Percentiles rank a stretch among this genome's conserved stretches.
Evolutionary conservation across 1,284 basidiomycete species (phyloP).

Genomic region (Cerrena zonata): DNA sequence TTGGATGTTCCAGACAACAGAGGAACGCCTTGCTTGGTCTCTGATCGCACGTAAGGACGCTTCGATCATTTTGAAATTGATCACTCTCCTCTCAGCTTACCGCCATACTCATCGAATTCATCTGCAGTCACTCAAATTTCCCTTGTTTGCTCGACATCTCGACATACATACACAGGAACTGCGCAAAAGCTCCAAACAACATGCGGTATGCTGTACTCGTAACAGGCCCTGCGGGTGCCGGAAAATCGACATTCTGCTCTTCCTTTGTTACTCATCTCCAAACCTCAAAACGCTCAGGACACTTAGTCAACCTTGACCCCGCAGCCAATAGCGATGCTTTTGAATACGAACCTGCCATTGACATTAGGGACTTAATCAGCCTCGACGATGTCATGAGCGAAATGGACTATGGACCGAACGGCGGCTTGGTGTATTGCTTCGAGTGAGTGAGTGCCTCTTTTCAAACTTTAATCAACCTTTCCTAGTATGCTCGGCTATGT

Average conservation of each 20-base stretch:
- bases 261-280: conserved; percentile 89
- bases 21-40: too few relatives aligned
- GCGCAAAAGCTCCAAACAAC: not conserved
- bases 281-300: conserved; percentile 76
- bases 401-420: conserved; percentile 93
- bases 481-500: too few relatives aligned
- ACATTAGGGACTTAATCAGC: conserved; percentile 91
- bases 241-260: conserved; percentile 92
- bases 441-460: conserved; percentile 75
- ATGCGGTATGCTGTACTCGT: conserved; percentile 91
- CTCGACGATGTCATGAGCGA: conserved; percentile 96
- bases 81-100: not conserved
- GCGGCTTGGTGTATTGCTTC: conserved; percentile 96
- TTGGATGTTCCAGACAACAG: not conserved
- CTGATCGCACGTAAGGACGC: not conserved
- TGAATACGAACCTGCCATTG: conserved; percentile 88
- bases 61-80: not conserved
- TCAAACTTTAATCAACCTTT: not conserved
- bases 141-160: not conserved
- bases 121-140: not conserved
- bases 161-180: too few relatives aligned
- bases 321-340: conserved; percentile 84
- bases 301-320: conserved; percentile 96
- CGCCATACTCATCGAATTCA: not conserved
- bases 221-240: conserved; percentile 91